These are phyloP conservation scores for Acanthamoeba castellanii DNA, from an alignment of 208 protist species.

Conservation along the genomic window DNA sequence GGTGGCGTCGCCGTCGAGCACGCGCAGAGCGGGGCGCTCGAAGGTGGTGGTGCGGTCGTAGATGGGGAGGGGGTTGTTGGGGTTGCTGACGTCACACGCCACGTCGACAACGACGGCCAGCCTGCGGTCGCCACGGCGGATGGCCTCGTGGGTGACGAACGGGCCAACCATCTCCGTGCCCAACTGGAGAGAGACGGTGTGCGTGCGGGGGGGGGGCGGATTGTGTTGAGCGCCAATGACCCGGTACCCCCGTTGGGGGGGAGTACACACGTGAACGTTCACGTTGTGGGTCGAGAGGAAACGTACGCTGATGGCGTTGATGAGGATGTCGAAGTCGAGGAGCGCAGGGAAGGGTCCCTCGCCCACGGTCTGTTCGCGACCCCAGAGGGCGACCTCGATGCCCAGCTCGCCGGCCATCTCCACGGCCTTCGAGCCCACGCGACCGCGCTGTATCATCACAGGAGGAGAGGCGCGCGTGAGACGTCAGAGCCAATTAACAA, in stretches of 20 bases:
- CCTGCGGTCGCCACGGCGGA: conserved; percentile 59
- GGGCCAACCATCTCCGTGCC: conserved; percentile 29
- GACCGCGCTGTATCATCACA: conserved; percentile 75
- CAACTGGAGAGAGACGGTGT: neutral
- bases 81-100: conserved; percentile 88
- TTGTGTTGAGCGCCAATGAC: neutral
- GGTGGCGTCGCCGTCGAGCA: conserved; percentile 68
- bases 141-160: conserved; percentile 62
- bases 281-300: conserved; percentile 82
- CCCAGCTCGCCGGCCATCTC: conserved; percentile 79
- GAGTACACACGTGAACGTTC: conserved; percentile 52
- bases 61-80: conserved; percentile 89
- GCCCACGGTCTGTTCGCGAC: conserved; percentile 86
- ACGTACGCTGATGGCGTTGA: conserved; percentile 90
- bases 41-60: conserved; percentile 87
- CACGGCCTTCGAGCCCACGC: conserved; percentile 81
- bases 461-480: neutral
- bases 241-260: neutral
- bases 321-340: conserved; percentile 85
- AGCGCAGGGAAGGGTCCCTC: conserved; percentile 87
- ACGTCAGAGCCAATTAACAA: neutral
- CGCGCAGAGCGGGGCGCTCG: conserved; percentile 76
- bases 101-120: conserved; percentile 86
- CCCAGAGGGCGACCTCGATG: conserved; percentile 85
- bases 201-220: neutral